Base-by-base conservation (phyloP, 805 yeast species). In the Nakazawaea molendinolei region DNA sequence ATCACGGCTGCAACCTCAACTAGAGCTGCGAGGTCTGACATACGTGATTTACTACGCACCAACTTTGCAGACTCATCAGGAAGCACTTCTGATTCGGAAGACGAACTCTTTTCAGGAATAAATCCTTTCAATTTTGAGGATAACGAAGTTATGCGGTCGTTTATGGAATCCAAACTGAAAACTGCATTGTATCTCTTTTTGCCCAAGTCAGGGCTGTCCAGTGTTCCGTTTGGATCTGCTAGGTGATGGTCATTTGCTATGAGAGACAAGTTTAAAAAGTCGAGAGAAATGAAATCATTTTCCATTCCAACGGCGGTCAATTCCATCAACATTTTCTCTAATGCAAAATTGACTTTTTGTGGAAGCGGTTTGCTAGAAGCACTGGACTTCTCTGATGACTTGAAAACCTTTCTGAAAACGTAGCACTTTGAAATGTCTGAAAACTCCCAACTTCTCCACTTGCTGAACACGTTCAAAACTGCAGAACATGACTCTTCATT, bases 371-470 rank as follows among this genome's bases (percentile, higher is more conserved):
- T 20, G 12, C 34, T 34, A 31, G 10, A 13, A 8, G 4, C 8
- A 13, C n/a, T 17, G 12, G 12, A 20, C 17, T 25, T 12, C 31
- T 39, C 13, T 23, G 40, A 22, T 18, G 21, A n/a, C n/a, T 51
- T 51, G 47, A 80, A 80, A 3, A 74, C 66, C 43, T 60, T 61
- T 22, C 56, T 55, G 47, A 82, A 76, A 17, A 83, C 63, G 38
- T 65, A 73, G 35, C 78, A 69, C 25, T 70, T 61, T n/a, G 69
- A 69, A 16, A 77, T 69, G 47, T 74, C 74, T 22, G 76, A 66
- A 29, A 83, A 79, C 48, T 90, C 98, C 97, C 97, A 89, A 41
- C 77, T 76, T 63, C 97, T 74, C 97, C 97, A 92, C 10, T 69
- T 63, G 0, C 78, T 64, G 48, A 87, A 86, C 1, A 77, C 65